Evolutionary conservation across 2,329 filamentous ascomycete genomes (phyloP), one percentile per base, ranked within the genome.

Genomic region (Ophiostoma ips): DNA sequence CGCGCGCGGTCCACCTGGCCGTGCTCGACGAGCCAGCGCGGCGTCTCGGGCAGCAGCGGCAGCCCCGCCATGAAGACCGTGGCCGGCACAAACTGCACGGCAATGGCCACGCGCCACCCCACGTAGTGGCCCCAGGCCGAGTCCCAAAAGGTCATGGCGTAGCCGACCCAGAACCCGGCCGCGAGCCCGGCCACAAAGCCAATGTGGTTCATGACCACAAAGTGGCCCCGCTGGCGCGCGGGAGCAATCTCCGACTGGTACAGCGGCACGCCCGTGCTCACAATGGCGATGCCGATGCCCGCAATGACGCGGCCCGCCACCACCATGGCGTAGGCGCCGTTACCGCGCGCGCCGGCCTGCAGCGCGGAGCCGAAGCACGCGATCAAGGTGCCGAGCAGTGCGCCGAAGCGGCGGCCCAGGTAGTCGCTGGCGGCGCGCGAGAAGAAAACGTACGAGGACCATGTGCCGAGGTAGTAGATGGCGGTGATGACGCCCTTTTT

Each of bases 181-280:
- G 74, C 73, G 7, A 78, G 60, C 3, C 76, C 76, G 2, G 68
- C 66, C 21, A 79, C 70, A 52, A 79, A 72, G 3, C 76, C 76
- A 41, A 77, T 67, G 48, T 79, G 76, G 56, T 79, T 79, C 61
- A 79, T 67, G 10, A 77, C 73, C 1, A 79, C 75, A 52, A 74
- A 75, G 53, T 68, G 68, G 3, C 76, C 76, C 8, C 76, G 66
- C 51, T 76, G 65, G 12, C 64, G 66, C 0, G 75, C 72, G 0
- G 75, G 75, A 0, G 75, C 66, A 18, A 79, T 68, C 58, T 79
- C 75, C 57, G 74, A 75, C 59, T 78, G 75, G 57, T 78, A 79
- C 5, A 79, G 57, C 1, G 76, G 75, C 49, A 79, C 75, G 4
- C 70, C 68, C 2, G 75, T 77, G 35, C 72, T 76, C 9, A 79